Evolutionary conservation across 176 grass and related monocot species (phyloP).

Genomic region (Calamus simplicifolius): DNA sequence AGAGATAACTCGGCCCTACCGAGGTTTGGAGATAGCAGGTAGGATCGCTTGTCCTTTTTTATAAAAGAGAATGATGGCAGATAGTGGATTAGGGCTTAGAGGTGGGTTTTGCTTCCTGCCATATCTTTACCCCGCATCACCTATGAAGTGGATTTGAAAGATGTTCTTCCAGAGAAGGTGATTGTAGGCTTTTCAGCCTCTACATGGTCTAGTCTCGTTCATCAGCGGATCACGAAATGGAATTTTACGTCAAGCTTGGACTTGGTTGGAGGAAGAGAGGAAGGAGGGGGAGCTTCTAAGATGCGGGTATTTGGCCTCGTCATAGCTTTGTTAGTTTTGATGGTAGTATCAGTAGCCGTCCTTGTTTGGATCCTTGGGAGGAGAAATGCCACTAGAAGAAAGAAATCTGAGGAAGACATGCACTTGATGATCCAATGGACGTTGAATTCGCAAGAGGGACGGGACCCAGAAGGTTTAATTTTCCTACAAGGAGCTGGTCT

Average conservation of each 20-base stretch:
- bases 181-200: conserved; percentile 6
- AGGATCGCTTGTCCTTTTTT: no score
- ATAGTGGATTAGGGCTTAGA: no score
- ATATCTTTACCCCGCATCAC: no score
- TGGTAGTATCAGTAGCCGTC: no score
- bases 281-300: not conserved
- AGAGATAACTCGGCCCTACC: no score
- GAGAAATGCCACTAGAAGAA: not conserved
- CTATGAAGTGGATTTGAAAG: not conserved
- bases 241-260: not conserved
- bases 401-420: not conserved
- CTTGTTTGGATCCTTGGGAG: no score
- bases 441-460: conserved; percentile 2
- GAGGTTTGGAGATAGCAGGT: no score
- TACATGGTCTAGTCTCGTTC: not conserved
- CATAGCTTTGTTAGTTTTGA: not conserved
- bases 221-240: not conserved
- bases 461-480: conserved; percentile 2
- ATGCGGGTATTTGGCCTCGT: not conserved
- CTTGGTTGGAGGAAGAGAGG: not conserved
- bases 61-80: no score
- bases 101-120: no score
- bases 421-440: not conserved
- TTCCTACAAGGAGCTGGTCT: not conserved
- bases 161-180: not conserved